Conservation (phyloP, 495 filamentous ascomycete genomes). For the Podospora pseudocomata region DNA sequence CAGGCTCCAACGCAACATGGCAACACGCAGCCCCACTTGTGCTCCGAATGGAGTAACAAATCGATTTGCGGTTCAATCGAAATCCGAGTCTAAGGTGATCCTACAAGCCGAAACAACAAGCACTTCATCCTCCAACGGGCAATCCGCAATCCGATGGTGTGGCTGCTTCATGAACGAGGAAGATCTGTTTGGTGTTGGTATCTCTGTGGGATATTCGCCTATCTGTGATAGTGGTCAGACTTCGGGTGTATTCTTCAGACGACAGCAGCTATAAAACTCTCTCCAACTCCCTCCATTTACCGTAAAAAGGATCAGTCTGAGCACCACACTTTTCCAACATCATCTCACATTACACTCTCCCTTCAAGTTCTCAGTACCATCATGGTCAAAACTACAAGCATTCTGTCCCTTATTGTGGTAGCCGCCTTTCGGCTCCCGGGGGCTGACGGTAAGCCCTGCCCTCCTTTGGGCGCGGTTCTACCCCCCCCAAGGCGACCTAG, state of each 20-base stretch:
- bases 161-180: too few species aligned
- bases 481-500: not conserved
- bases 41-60: not conserved
- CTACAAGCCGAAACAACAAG: not conserved
- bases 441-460: not conserved
- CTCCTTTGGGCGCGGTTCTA: constrained; percentile 3
- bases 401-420: not conserved
- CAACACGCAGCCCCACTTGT: not conserved
- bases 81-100: not conserved
- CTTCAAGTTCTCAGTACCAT: not conserved
- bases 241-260: too few species aligned
- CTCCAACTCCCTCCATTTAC: too few species aligned
- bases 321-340: too few species aligned
- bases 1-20: not conserved
- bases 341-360: too few species aligned
- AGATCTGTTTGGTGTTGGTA: not conserved
- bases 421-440: not conserved
- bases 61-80: not conserved
- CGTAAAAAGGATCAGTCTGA: too few species aligned
- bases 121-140: not conserved
- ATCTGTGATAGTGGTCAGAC: too few species aligned
- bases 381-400: not conserved
- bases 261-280: too few species aligned
- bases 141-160: not conserved
- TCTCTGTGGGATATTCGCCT: too few species aligned